Percentiles rank a stretch among this genome's conserved stretches.
Evolutionary conservation across 768 basidiomycete species (phyloP).

Genomic region (Amyloporia xantha): DNA sequence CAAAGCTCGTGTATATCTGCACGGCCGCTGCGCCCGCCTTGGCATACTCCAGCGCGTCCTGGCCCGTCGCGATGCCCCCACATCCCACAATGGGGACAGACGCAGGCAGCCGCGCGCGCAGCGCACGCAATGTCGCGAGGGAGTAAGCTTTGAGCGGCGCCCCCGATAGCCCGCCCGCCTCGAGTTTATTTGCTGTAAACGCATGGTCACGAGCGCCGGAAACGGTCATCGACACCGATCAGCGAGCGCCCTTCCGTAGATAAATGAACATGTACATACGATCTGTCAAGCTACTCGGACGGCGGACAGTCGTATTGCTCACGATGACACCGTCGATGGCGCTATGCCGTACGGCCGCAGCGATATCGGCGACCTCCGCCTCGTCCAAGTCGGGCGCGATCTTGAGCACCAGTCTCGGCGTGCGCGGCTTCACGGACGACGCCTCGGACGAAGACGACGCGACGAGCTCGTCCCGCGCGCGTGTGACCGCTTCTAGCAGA

Average conservation of each 20-base stretch:
- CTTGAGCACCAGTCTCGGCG: conserved; percentile 85
- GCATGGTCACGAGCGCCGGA: background rate
- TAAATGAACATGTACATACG: too few relatives aligned
- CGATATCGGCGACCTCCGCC: conserved; percentile 76
- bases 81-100: conserved; percentile 87
- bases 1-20: conserved; percentile 89
- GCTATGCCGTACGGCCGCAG: conserved; percentile 60
- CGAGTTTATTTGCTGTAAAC: conserved; percentile 53
- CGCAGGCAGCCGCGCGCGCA: conserved; percentile 74
- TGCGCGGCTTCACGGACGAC: conserved; percentile 20
- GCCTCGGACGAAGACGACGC: background rate
- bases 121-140: conserved; percentile 60
- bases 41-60: conserved; percentile 88
- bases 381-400: conserved; percentile 88
- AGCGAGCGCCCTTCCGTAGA: too few relatives aligned
- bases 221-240: background rate
- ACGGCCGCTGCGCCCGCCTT: conserved; percentile 81
- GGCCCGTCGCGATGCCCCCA: conserved; percentile 82
- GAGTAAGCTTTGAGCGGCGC: conserved; percentile 79
- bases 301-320: conserved; percentile 88
- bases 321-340: conserved; percentile 94
- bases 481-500: conserved; percentile 64
- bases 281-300: conserved; percentile 59
- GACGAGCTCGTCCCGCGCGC: conserved; percentile 63
- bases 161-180: conserved; percentile 89